These are phyloP conservation scores for Mucor plumbeus DNA, from an alignment of 371 early-diverging fungal genomes.

Conservation along the genomic window DNA sequence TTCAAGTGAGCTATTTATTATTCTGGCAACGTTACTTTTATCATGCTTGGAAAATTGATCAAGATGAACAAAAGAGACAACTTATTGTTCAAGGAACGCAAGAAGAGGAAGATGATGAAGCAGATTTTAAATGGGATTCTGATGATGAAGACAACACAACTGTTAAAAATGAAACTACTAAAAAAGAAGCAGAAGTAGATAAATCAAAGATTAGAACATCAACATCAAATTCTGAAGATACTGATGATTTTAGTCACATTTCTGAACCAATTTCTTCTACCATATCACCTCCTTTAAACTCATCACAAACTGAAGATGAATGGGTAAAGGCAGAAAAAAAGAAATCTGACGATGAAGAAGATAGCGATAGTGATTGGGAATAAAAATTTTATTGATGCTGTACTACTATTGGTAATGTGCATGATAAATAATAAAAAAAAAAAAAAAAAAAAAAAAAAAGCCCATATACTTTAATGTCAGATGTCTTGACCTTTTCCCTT, in stretches of 20 bases:
- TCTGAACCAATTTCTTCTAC: conserved; percentile 28
- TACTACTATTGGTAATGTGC: not conserved
- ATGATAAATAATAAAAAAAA: not conserved
- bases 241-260: conserved; percentile 34
- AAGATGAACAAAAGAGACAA: conserved; percentile 53
- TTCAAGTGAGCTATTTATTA: conserved; percentile 47
- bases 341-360: conserved; percentile 34
- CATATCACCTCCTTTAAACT: conserved; percentile 19
- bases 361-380: conserved; percentile 55
- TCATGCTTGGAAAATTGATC: conserved; percentile 50
- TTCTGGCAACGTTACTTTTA: conserved; percentile 60
- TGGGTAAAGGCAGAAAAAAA: conserved; percentile 36
- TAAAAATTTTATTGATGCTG: conserved; percentile 5
- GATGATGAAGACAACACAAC: conserved; percentile 47
- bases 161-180: conserved; percentile 5
- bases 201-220: conserved; percentile 15
- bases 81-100: conserved; percentile 39
- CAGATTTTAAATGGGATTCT: conserved; percentile 57
- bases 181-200: conserved; percentile 10
- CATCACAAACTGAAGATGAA: conserved; percentile 30
- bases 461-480: not conserved
- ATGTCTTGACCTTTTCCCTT: not conserved
- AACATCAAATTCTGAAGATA: conserved; percentile 27
- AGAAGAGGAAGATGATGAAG: conserved; percentile 30
- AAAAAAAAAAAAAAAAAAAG: conserved; percentile 1